Evolutionary conservation across 2,329 filamentous ascomycete species (phyloP), one percentile per base, ranked within the genome.

Genomic region (Alternaria gansuensis): DNA sequence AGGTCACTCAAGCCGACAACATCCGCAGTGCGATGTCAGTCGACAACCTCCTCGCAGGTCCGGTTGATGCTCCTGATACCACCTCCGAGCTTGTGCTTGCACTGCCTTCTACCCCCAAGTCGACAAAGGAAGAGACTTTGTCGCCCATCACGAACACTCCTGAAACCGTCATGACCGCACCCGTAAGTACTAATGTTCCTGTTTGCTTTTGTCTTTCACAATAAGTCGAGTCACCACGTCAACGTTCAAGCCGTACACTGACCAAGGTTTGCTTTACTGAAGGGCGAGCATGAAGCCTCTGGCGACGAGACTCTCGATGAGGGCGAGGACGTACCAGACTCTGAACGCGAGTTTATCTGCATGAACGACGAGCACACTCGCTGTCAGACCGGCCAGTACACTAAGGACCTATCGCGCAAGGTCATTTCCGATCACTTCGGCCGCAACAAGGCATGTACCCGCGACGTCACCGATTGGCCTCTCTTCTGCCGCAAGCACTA

Each of bases 341-440:
- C 56, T 1, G 44, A 63, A 13, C 70, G 73, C 41, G 69, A 75
- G 51, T 77, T 77, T 45, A 54, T 59, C 5, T 77, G 75, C 56
- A 68, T 68, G 62, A 72, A 73, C 54, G 73, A 76, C 45, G 67
- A 71, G n/a, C 66, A 63, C 29, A 65, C 64, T 21, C 62, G 62
- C 3, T 78, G 76, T 53, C 54, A 53, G 9, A 76, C 75, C 3
- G 74, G 74, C 13, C 76, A 78, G 51, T 73, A 72, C 64, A 76
- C 69, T 24, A 59, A 65, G 14, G 59, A 63, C 10, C 63, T 77
- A 0, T 72, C 75, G 4, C 75, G 76, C 65, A 78, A 78, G 55
- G 73, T 76, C 31, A 77, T 78, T 43, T 78, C 75, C 3, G 71
- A 78, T 50, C 75, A 77, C 58, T 78, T 78, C 48, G 76, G 76